Base-by-base conservation (phyloP, 202 grass and related monocot species). In the Digitaria exilis region DNA sequence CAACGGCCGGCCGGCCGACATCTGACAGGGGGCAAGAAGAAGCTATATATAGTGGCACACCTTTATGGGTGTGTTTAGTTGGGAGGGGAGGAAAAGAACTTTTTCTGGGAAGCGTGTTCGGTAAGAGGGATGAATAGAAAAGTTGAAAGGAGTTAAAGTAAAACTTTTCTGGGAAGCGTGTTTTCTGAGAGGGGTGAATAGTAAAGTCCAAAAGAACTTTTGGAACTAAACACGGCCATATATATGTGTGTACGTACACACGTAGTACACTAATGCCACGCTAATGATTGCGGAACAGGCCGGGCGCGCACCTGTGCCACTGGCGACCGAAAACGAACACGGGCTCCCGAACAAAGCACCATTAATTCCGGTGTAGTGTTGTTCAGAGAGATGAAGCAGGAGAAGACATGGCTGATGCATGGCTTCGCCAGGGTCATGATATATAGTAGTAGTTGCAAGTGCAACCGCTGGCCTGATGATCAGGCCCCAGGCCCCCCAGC, bases 211-310 rank as follows among this genome's bases (percentile, higher is more conserved):
- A n/a, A n/a, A n/a, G n/a, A n/a, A n/a, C n/a, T n/a, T n/a, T n/a
- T n/a, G n/a, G n/a, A n/a, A n/a, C n/a, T n/a, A n/a, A n/a, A n/a
- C n/a, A n/a, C n/a, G n/a, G n/a, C n/a, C n/a, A n/a, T n/a, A n/a
- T 35, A 60, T 6, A 29, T 13, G 4, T 13, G 10, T 26, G 9
- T 11, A n/a, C 21, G 49, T 79, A 26, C 29, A 76, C 30, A 43
- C 13, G 62, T 58, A 25, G n/a, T 25, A 11, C 3, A 14, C 4
- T 4, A 9, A 25, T 28, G 57, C 57, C 13, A 15, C 24, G 25
- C 57, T 73, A 79, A 86, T 86, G 83, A 86, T 82, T 86, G 79
- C n/a, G 31, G 29, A 82, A 51, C 87, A 77, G 71, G 42, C 68
- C 12, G 31, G 31, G 67, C 21, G 43, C 43, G 16, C 46, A 4